Evolutionary conservation across 345 rosid species (phyloP).

Genomic region (Arabidopsis arenosa): DNA sequence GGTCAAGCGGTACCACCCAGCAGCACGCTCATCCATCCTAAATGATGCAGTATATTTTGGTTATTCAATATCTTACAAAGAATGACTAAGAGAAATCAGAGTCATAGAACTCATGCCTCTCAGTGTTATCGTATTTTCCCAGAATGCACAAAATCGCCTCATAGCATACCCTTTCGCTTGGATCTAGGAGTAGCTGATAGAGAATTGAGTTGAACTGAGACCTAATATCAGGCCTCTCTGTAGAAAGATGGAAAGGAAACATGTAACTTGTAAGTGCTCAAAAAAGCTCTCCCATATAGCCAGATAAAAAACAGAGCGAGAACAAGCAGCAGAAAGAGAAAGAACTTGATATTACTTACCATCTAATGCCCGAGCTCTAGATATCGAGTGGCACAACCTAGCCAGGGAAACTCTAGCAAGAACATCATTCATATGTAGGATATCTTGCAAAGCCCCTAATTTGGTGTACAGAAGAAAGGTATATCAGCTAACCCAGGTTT

Average conservation of each 20-base stretch:
- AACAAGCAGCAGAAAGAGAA: conserved; percentile 26
- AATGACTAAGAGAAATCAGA: conserved; percentile 23
- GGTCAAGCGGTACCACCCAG: conserved; percentile 97
- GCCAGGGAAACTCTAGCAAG: conserved; percentile 98
- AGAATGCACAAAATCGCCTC: conserved; percentile 93
- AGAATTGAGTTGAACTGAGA: conserved; percentile 94
- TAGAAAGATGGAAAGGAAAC: conserved; percentile 43
- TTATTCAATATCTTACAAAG: conserved; percentile 23
- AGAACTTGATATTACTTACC: conserved; percentile 55
- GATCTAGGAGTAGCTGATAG: conserved; percentile 95
- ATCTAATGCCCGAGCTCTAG: conserved; percentile 95
- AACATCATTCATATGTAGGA: conserved; percentile 98
- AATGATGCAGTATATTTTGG: conserved; percentile 31
- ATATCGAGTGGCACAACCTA: conserved; percentile 84
- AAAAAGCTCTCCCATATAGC: neutral
- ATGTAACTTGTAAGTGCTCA: conserved; percentile 26
- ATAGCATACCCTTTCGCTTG: conserved; percentile 98
- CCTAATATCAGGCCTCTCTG: conserved; percentile 94
- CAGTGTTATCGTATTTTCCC: conserved; percentile 80
- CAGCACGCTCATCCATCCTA: conserved; percentile 96
- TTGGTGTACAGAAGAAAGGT: conserved; percentile 36
- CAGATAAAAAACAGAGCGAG: conserved; percentile 20
- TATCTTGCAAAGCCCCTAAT: conserved; percentile 98
- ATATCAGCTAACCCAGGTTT: conserved; percentile 30
- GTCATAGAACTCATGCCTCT: conserved; percentile 59